Evolutionary conservation across 2,329 filamentous ascomycete genomes (phyloP).

Genomic region (Corynespora cassiicola): DNA sequence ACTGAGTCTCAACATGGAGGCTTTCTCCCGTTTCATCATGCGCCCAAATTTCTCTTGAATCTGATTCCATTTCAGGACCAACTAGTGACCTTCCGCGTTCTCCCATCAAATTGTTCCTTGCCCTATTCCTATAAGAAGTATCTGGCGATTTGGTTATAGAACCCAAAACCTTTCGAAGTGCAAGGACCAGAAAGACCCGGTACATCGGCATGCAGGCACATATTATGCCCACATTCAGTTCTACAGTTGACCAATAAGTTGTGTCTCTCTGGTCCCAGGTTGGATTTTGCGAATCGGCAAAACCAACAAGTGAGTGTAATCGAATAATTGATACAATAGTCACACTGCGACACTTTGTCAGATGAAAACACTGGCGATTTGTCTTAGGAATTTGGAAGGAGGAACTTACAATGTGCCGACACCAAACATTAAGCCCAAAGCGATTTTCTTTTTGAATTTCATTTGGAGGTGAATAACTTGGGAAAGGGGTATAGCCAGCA

Average conservation of each 20-base stretch:
- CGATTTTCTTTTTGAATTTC: conserved; percentile 37
- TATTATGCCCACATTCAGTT: conserved; percentile 22
- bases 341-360: conserved; percentile 16
- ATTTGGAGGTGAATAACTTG: conserved; percentile 35
- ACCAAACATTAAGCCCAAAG: conserved; percentile 41
- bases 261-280: conserved; percentile 35
- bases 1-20: no score
- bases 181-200: no score
- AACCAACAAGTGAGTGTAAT: conserved; percentile 47
- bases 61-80: no score
- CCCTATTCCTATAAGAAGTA: no score
- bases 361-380: conserved; percentile 12
- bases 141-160: no score
- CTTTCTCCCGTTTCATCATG: no score
- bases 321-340: conserved; percentile 49
- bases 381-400: conserved; percentile 10
- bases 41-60: no score
- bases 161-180: no score
- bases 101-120: no score
- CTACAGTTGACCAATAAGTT: conserved; percentile 21
- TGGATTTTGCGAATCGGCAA: conserved; percentile 47
- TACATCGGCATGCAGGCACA: no score
- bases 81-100: no score
- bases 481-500: conserved; percentile 37
- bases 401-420: conserved; percentile 34